Conservation (phyloP, 2,329 filamentous ascomycete species). For the Cryphonectria carpinicola region DNA sequence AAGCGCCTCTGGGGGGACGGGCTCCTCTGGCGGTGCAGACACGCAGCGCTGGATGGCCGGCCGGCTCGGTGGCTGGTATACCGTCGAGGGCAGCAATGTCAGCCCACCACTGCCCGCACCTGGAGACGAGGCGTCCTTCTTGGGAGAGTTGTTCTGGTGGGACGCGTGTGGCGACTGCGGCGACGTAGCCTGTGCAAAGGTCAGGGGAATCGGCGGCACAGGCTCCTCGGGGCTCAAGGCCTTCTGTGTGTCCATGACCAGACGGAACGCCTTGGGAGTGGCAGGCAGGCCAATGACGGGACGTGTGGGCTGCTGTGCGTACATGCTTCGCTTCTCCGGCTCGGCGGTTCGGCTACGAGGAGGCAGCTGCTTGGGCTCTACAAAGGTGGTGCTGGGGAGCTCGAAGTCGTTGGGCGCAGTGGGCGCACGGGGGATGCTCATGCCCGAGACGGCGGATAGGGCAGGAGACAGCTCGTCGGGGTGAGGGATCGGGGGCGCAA, state of each 20-base stretch:
- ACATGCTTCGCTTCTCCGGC: conserved; percentile 59
- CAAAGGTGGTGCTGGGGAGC: conserved; percentile 47
- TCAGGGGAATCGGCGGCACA: conserved; percentile 57
- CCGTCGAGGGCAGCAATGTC: conserved; percentile 61
- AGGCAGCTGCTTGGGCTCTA: conserved; percentile 49
- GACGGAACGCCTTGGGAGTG: conserved; percentile 87
- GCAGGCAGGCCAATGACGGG: conserved; percentile 79
- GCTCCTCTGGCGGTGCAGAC: conserved; percentile 61
- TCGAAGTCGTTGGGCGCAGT: conserved; percentile 43
- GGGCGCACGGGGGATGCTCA: conserved; percentile 34
- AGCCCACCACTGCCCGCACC: conserved; percentile 33
- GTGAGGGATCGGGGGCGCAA: conserved; percentile 78
- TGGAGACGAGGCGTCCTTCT: conserved; percentile 33
- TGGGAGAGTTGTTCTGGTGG: conserved; percentile 40
- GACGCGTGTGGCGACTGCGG: conserved; percentile 41
- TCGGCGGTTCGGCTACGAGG: conserved; percentile 69
- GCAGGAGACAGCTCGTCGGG: conserved; percentile 60
- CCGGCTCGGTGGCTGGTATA: conserved; percentile 59
- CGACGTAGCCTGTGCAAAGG: conserved; percentile 49
- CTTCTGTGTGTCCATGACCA: conserved; percentile 64
- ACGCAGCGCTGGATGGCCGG: conserved; percentile 61
- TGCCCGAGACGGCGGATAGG: conserved; percentile 19
- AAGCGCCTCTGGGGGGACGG: conserved; percentile 39
- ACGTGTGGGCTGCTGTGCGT: conserved; percentile 43
- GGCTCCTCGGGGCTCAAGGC: conserved; percentile 47